These are phyloP conservation scores for Nemania serpens DNA, from an alignment of 2,329 filamentous ascomycete genomes.

Conservation along the genomic window DNA sequence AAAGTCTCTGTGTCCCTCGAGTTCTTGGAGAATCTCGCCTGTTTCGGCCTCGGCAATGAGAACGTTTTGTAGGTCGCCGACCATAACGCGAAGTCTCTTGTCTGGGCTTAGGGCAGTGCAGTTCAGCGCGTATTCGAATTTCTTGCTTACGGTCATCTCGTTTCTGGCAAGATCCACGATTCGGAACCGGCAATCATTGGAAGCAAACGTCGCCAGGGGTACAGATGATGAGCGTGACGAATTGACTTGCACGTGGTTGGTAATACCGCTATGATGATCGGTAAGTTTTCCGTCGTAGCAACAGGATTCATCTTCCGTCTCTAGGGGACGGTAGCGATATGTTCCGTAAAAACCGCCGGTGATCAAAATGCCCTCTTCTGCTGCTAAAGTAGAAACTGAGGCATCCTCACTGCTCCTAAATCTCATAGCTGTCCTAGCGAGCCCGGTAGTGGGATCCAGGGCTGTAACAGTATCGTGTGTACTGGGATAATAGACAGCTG, in stretches of 20 bases:
- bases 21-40: slow-evolving; percentile 59
- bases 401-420: slow-evolving; percentile 47
- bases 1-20: slow-evolving; percentile 70
- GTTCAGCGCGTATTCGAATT: slow-evolving; percentile 69
- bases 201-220: slow-evolving; percentile 64
- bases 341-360: slow-evolving; percentile 63
- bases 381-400: slow-evolving; percentile 56
- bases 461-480: slow-evolving; percentile 52
- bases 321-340: slow-evolving; percentile 55
- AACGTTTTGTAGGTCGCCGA: slow-evolving; percentile 70
- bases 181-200: slow-evolving; percentile 65
- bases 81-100: slow-evolving; percentile 70
- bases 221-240: slow-evolving; percentile 54
- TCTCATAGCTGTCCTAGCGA: slow-evolving; percentile 51
- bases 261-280: slow-evolving; percentile 58
- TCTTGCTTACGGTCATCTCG: slow-evolving; percentile 57
- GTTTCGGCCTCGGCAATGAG: slow-evolving; percentile 72
- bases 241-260: slow-evolving; percentile 67
- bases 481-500: slow-evolving; percentile 62
- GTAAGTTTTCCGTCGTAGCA: slow-evolving; percentile 55
- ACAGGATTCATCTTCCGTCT: slow-evolving; percentile 44
- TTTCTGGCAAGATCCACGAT: slow-evolving; percentile 64
- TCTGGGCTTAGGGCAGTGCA: slow-evolving; percentile 75
- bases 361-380: slow-evolving; percentile 59
- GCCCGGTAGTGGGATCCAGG: slow-evolving; percentile 56